phyloP scores from a whole-genome alignment of 1,139 yeast genomes.

The Taphrina communis region DNA sequence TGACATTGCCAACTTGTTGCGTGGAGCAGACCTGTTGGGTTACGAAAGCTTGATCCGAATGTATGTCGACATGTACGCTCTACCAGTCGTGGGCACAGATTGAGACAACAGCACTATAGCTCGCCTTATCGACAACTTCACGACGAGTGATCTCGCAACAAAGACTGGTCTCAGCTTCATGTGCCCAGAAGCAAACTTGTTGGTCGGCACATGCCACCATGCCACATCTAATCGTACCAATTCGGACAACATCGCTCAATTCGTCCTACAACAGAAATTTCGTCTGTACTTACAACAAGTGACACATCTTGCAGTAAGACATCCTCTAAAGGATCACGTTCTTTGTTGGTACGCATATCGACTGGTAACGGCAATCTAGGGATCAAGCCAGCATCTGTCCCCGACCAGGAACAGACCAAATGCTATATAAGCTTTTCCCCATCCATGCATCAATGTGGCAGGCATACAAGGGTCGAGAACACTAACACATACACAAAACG shows the following conservation, averaged over 20 bases:
- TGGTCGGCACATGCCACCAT: not conserved
- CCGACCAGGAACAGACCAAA: too few relatives aligned
- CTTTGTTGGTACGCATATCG: not conserved
- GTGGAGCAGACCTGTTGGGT: slow-evolving; percentile 62
- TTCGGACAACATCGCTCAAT: not conserved
- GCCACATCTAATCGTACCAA: not conserved
- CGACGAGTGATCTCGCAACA: too few relatives aligned
- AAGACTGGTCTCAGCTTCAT: too few relatives aligned
- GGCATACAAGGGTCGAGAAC: not conserved
- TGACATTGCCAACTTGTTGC: slow-evolving; percentile 78
- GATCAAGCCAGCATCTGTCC: too few relatives aligned
- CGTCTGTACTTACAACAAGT: not conserved
- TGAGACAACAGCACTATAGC: not conserved
- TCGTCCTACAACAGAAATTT: slow-evolving; percentile 13
- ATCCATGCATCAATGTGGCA: not conserved
- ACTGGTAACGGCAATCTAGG: too few relatives aligned
- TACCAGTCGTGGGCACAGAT: slow-evolving; percentile 28
- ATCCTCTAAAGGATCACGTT: not conserved
- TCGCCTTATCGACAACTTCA: too few relatives aligned
- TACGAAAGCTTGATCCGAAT: slow-evolving; percentile 69
- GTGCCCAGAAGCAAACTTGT: not conserved
- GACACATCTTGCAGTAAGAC: not conserved
- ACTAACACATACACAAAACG: not conserved
- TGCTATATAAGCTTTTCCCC: not conserved
- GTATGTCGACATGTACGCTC: slow-evolving; percentile 58